Evolutionary conservation across 1,284 basidiomycete genomes (phyloP).

Genomic region (Ceratobasidium papillatum): DNA sequence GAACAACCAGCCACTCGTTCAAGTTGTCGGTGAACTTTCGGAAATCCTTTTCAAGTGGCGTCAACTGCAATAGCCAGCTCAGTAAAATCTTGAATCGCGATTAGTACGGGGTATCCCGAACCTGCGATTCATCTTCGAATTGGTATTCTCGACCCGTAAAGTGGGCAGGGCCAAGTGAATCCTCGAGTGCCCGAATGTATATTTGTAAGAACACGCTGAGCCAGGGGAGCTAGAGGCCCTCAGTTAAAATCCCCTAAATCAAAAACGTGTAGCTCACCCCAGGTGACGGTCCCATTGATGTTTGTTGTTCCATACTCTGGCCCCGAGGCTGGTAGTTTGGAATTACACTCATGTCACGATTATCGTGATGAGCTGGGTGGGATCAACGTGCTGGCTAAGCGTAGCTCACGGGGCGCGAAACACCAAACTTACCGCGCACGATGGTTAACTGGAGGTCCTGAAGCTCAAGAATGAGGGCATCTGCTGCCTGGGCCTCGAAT

Average conservation of each 20-base stretch:
- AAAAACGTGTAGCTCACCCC: conserved; percentile 58
- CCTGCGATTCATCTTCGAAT: conserved; percentile 64
- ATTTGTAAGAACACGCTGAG: conserved; percentile 72
- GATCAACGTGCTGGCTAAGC: conserved; percentile 10
- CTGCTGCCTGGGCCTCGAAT: conserved; percentile 71
- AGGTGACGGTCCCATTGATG: conserved; percentile 67
- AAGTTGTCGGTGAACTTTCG: conserved; percentile 45
- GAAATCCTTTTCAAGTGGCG: conserved; percentile 43
- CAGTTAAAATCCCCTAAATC: conserved; percentile 12
- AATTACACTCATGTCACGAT: conserved; percentile 81
- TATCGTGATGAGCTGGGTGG: conserved; percentile 67
- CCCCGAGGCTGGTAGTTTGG: conserved; percentile 74
- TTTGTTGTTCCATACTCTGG: conserved; percentile 67
- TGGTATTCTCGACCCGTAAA: conserved; percentile 58
- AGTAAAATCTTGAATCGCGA: conserved; percentile 55
- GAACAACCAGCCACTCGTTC: conserved; percentile 43
- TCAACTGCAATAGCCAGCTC: conserved; percentile 4
- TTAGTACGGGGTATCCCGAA: conserved; percentile 22
- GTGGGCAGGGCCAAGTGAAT: conserved; percentile 76
- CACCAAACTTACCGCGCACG: conserved; percentile 66
- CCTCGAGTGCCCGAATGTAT: conserved; percentile 66
- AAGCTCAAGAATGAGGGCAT: conserved; percentile 78
- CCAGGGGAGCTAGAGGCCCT: conserved; percentile 66
- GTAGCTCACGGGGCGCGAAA: neutral
- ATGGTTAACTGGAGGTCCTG: conserved; percentile 85